These are phyloP conservation scores for Borealophlyctis nickersoniae DNA, from an alignment of 192 early-diverging fungal species.

Conservation along the genomic window DNA sequence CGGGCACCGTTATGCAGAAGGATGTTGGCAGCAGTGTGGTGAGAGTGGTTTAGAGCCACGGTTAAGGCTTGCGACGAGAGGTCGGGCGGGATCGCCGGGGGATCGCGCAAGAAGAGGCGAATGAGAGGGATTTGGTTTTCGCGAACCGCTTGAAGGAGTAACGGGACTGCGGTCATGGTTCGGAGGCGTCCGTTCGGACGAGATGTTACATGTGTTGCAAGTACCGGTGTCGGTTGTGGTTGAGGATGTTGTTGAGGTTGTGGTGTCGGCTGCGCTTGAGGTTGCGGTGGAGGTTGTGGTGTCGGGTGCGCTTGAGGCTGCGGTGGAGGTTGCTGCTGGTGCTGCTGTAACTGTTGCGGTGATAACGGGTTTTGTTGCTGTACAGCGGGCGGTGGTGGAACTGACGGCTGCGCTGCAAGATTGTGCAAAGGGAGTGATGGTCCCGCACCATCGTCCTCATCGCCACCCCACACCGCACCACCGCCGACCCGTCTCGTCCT, in stretches of 20 bases:
- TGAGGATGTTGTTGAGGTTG: background rate
- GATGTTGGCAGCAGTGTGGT: conserved; percentile 8
- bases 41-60: conserved; percentile 15
- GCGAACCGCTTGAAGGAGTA: conserved; percentile 31
- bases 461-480: conserved; percentile 7
- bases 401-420: background rate
- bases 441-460: conserved; percentile 1
- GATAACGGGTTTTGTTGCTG: no score
- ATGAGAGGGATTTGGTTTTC: conserved; percentile 27
- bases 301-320: conserved; percentile 6
- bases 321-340: background rate
- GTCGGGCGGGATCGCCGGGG: background rate
- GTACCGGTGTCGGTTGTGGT: background rate
- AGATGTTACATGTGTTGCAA: background rate
- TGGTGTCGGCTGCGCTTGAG: conserved; percentile 3
- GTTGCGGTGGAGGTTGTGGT: background rate
- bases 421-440: background rate
- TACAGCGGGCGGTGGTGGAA: conserved; percentile 4
- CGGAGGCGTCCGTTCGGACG: no score
- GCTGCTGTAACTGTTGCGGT: conserved; percentile 8
- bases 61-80: background rate
- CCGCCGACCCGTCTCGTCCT: background rate
- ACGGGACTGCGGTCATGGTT: conserved; percentile 3
- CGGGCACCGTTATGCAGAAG: conserved; percentile 7
- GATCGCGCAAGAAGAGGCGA: conserved; percentile 10